Evolutionary conservation across 2,329 filamentous ascomycete species (phyloP), one percentile per base, ranked within the genome.

Genomic region (Colletotrichum kahawae): DNA sequence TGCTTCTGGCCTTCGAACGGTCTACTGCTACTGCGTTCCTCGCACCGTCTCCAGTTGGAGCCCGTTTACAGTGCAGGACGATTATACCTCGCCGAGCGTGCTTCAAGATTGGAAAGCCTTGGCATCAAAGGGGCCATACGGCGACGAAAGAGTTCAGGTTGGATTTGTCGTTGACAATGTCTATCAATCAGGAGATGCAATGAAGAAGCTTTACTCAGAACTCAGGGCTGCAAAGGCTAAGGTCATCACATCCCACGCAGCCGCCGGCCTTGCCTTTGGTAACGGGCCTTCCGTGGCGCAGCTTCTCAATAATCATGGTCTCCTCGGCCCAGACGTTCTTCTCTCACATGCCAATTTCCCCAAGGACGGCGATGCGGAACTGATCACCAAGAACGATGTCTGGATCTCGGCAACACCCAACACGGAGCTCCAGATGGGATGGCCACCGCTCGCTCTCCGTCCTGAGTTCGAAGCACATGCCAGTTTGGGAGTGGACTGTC

Each of bases 391-490:
- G 24, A 77, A 82, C 12, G 81, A 83, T 8, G 83, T 82, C 2
- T 81, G 82, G 59, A 79, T 89, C 18, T 87, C 85, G 4, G 82
- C 81, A 18, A 90, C 88, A 1, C 88, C 88, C 0, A 85, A 85
- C n/a, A 87, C 87, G 0, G 88, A 90, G 77, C 78, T 88, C 12
- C 87, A 90, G 75, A 89, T 89, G 87, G 84, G 82, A 0, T 82
- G 83, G 0, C 79, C 82, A 12, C 68, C 72, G 1, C 12, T 67
- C 18, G 62, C 29, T 6, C 69, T 72, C 3, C 69, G 14, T 1
- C 68, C 72, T 1, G 63, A 72, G 3, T 75, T 75, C 7, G 68
- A 72, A 27, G 62, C 68, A 5, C 56, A 63, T 4, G 79, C 80
- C 7, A 75, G 68, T n/a, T 14, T 75, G 13, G 72, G 82, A 79